phyloP scores from a whole-genome alignment of 208 protist genomes.

The Spongospora subterranea region DNA sequence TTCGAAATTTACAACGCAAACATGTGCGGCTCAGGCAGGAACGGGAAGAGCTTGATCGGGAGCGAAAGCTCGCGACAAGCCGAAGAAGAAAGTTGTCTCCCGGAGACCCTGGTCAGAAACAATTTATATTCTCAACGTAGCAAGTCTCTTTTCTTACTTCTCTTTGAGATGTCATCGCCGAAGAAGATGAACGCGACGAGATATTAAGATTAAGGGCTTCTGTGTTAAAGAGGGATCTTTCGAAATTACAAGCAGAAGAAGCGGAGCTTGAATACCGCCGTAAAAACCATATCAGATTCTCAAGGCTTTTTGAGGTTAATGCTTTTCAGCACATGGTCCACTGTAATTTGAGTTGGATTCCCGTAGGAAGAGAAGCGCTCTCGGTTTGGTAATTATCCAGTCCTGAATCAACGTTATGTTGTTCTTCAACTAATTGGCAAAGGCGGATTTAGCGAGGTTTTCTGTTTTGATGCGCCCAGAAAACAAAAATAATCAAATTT shows the following conservation, averaged over 20 bases:
- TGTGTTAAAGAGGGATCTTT: neutral
- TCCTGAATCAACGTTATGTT: slow-evolving; percentile 66
- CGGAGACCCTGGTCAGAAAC: too few species aligned
- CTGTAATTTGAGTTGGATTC: neutral
- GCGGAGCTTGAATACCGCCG: neutral
- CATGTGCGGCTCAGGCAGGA: neutral
- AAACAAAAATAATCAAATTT: slow-evolving; percentile 14
- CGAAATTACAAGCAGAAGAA: neutral
- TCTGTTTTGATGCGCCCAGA: slow-evolving; percentile 46
- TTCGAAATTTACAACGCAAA: neutral
- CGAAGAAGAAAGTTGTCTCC: neutral
- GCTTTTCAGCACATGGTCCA: neutral
- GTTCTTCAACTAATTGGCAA: slow-evolving; percentile 67
- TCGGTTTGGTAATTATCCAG: slow-evolving; percentile 63
- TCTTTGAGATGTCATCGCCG: neutral
- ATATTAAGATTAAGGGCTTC: neutral
- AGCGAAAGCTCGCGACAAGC: neutral
- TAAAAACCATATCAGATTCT: neutral
- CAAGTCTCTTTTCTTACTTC: too few species aligned
- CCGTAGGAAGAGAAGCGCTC: slow-evolving; percentile 59
- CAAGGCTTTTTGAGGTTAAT: neutral
- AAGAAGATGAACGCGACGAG: neutral
- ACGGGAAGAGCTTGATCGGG: neutral
- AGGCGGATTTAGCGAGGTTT: slow-evolving; percentile 68
- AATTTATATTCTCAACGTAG: too few species aligned